These are phyloP conservation scores for Lathyrus aphaca DNA, from an alignment of 306 rosid genomes.

Conservation along the genomic window DNA sequence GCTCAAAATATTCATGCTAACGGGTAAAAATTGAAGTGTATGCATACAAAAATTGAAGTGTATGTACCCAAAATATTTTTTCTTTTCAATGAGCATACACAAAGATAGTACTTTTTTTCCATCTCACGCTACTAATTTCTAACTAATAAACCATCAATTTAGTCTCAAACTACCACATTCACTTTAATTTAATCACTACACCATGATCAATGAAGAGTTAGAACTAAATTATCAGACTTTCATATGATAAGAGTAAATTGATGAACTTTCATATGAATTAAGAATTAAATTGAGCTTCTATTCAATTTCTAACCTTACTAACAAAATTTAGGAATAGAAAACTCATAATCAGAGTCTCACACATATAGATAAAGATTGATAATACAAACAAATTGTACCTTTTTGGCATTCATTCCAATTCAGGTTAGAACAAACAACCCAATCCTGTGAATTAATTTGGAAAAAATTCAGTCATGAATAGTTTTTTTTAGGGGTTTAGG, in stretches of 20 bases:
- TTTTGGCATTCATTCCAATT: conserved; percentile 81
- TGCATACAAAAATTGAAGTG: neutral
- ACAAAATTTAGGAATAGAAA: neutral
- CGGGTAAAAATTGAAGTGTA: conserved; percentile 8
- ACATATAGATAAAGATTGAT: neutral
- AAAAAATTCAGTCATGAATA: neutral
- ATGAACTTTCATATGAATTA: no score
- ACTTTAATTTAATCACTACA: no score
- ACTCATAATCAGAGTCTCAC: neutral
- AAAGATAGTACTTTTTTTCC: no score
- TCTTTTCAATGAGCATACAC: no score
- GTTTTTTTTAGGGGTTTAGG: neutral
- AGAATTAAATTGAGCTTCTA: no score
- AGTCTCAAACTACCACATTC: no score
- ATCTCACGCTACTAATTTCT: no score
- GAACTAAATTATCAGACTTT: no score
- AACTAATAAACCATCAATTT: no score
- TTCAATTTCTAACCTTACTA: no score
- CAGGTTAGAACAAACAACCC: conserved; percentile 63
- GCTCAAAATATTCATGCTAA: conserved; percentile 17
- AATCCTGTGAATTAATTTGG: conserved; percentile 54
- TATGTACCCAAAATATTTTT: neutral
- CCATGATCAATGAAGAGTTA: no score
- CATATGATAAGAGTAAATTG: no score
- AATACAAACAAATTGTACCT: conserved; percentile 41